Evolutionary conservation across 2,329 filamentous ascomycete genomes (phyloP), one percentile per base, ranked within the genome.

Genomic region (Biscogniauxia marginata): DNA sequence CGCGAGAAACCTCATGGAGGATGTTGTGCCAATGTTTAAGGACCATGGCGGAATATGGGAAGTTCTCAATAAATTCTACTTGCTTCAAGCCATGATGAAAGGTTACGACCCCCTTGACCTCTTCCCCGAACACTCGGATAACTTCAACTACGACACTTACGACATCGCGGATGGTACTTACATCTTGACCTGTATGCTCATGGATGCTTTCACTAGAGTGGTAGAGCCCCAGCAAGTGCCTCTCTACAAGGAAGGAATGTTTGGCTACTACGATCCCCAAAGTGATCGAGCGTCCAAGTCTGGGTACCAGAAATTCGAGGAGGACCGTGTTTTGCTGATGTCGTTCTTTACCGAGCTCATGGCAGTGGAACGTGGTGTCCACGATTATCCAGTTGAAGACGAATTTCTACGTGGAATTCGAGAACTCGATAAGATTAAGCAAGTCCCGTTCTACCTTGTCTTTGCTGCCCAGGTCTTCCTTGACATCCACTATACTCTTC

Each of bases 401-500:
- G 72, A 74, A 52, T 66, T 77, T 25, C 64, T 72, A 2, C 71
- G 72, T 1, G 71, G 70, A 1, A 62, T 77, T 9, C 61, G 64
- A 20, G 63, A 73, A 43, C 54, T 75, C 18, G 60, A 65, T 23
- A 55, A 64, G 4, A 75, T 70, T 0, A 47, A 56, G 1, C 46
- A 68, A 4, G 52, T 75, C 2, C 63, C 75, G 0, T 69, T 77
- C 43, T 72, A 67, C 56, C 64, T 73, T 7, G 63, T 72, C 1
- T 79, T 78, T 53, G 74, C 74, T 7, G 65, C 70, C 4, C 75
- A 79, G 48, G 54, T 75, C 9, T 74, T 73, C 54, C 70, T 79
- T 3, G 76, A 79, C 45, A 73, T 77, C 30, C 70, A 75, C 13
- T 69, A 75, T 53, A 52, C 58, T 2, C 59, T 76, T 2, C 57